Evolutionary conservation across 164 flowering plant genomes (phyloP).

Genomic region (Vitis amurensis): DNA sequence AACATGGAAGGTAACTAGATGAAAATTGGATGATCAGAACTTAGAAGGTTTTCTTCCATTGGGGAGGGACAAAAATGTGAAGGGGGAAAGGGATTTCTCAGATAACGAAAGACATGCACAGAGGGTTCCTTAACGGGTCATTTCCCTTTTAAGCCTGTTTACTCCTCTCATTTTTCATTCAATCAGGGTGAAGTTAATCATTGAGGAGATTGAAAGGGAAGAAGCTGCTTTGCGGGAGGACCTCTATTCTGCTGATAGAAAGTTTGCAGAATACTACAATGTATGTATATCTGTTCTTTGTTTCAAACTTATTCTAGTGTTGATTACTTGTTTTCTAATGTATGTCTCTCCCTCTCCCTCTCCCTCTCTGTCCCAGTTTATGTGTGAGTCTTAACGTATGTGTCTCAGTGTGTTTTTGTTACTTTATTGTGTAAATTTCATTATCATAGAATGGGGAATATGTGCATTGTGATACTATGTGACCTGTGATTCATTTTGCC

Average conservation of each 20-base stretch:
- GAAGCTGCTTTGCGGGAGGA: conserved; percentile 83
- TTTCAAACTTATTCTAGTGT: neutral
- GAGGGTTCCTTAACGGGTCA: too few relatives aligned
- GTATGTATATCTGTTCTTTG: conserved; percentile 32
- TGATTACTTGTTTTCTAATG: too few relatives aligned
- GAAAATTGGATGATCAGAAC: too few relatives aligned
- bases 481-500: conserved; percentile 6
- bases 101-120: too few relatives aligned
- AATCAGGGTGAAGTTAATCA: conserved; percentile 76
- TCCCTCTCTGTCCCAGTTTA: too few relatives aligned
- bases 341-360: too few relatives aligned
- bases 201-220: conserved; percentile 93
- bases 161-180: conserved; percentile 2
- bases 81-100: too few relatives aligned
- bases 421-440: neutral
- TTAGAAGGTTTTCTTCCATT: too few relatives aligned
- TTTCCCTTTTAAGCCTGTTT: neutral
- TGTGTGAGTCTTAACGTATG: too few relatives aligned
- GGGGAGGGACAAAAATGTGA: too few relatives aligned
- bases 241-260: conserved; percentile 88
- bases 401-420: neutral
- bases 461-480: neutral
- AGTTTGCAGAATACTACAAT: conserved; percentile 91
- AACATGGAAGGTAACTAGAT: too few relatives aligned
- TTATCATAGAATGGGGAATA: neutral